Conservation (phyloP, 352 stramenopile genomes). For the Globisporangium viniferum region DNA sequence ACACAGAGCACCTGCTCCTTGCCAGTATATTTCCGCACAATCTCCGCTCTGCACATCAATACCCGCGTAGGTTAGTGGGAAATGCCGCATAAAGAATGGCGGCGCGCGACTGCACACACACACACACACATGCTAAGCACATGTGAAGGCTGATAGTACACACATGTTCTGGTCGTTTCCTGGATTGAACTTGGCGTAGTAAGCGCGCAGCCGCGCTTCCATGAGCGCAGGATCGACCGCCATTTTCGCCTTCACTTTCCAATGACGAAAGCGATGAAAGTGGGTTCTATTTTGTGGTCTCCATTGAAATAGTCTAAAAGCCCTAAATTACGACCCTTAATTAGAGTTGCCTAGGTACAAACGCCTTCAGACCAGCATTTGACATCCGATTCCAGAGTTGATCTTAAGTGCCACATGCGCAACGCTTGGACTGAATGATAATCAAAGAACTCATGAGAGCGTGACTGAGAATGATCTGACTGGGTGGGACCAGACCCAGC, state of each 20-base stretch:
- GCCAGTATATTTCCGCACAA: conserved; percentile 63
- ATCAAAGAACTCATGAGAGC: too few relatives aligned
- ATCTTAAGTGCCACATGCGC: too few relatives aligned
- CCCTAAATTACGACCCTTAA: too few relatives aligned
- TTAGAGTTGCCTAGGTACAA: too few relatives aligned
- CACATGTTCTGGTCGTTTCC: conserved; percentile 79
- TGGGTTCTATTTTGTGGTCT: too few relatives aligned
- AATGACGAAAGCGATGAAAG: not conserved
- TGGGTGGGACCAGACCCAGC: too few relatives aligned
- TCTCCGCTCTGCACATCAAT: conserved; percentile 43
- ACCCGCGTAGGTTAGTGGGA: not conserved
- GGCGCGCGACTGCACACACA: not conserved
- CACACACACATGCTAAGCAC: not conserved
- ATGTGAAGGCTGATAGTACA: conserved; percentile 7
- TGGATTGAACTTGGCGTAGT: conserved; percentile 75
- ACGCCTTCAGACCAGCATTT: too few relatives aligned
- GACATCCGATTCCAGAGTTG: too few relatives aligned
- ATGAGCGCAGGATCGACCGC: conserved; percentile 18
- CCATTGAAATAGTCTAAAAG: too few relatives aligned
- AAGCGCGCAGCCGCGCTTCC: conserved; percentile 58
- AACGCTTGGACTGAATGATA: too few relatives aligned
- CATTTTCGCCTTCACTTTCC: not conserved
- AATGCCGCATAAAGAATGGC: not conserved
- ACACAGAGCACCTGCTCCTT: conserved; percentile 60
- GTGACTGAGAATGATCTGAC: too few relatives aligned